Percentiles rank a stretch among this genome's conserved stretches.
These are phyloP conservation scores for Zygoascus meyerae DNA, from an alignment of 1,139 yeast species.

Conservation along the genomic window DNA sequence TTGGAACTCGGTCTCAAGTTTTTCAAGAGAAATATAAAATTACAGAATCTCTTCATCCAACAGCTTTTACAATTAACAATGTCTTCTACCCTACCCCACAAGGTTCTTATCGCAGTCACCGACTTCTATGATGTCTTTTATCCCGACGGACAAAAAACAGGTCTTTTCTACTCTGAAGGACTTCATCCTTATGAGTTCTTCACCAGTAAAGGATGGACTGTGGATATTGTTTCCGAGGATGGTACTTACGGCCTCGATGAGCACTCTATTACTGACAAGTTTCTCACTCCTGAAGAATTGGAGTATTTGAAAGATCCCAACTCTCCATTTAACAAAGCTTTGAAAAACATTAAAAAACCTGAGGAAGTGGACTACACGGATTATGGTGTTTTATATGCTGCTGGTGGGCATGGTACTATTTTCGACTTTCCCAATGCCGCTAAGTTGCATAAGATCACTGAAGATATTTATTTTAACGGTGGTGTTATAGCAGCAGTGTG, in stretches of 20 bases:
- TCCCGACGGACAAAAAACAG: conserved; percentile 51
- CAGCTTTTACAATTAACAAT: not conserved
- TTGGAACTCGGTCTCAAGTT: too few relatives aligned
- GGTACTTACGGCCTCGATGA: conserved; percentile 53
- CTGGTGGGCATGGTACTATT: conserved; percentile 62
- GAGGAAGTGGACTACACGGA: conserved; percentile 35
- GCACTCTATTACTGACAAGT: conserved; percentile 42
- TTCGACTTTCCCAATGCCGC: conserved; percentile 52
- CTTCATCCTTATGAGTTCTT: conserved; percentile 51
- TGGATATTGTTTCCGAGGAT: conserved; percentile 52
- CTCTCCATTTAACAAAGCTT: conserved; percentile 39
- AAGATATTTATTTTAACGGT: conserved; percentile 42
- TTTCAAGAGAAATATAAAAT: too few relatives aligned
- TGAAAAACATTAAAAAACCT: conserved; percentile 24
- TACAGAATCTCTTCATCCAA: too few relatives aligned
- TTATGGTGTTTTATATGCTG: conserved; percentile 50
- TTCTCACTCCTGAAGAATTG: conserved; percentile 43
- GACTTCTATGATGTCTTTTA: conserved; percentile 47
- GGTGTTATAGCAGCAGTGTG: conserved; percentile 63
- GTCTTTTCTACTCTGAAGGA: conserved; percentile 52
- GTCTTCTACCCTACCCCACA: conserved; percentile 19
- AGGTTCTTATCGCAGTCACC: conserved; percentile 49
- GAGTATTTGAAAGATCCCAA: conserved; percentile 36
- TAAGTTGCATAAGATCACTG: conserved; percentile 42
- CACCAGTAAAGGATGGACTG: conserved; percentile 44